Evolutionary conservation across 768 basidiomycete species (phyloP), one percentile per base, ranked within the genome.

Genomic region (Lactarius quietus): DNA sequence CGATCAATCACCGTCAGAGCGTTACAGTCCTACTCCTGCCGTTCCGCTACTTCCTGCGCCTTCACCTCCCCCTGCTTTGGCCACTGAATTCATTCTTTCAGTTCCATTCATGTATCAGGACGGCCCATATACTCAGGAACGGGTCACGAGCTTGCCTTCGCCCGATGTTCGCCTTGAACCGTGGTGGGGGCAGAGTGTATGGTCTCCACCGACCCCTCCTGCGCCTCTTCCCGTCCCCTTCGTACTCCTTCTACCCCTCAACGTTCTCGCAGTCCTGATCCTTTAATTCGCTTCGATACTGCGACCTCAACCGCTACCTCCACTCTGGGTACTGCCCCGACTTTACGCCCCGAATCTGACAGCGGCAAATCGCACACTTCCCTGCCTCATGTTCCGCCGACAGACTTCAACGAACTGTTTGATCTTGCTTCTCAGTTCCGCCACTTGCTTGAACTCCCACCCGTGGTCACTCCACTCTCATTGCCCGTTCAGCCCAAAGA

Each of bases 341-440:
- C 29, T 39, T 20, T 59, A 14, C 33, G 28, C 15, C 28, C 58
- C 17, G 36, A 66, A 43, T 54, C 58, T 8, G 64, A 53, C 43
- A 31, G 54, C 52, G 55, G 23, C 39, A 41, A 35, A 8, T 57
- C 58, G 20, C 56, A 45, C 3, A n/a, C 53, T n/a, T 62, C 63
- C 5, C 68, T 70, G 26, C 69, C 69, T 41, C 69, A 57, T 29
- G 69, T 70, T 28, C 64, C 59, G 7, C 69, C 69, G 10, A 57
- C 55, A 35, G 69, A 70, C 59, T 68, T 70, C 55, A 62, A 68
- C 31, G 69, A 70, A 36, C 57, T 70, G 18, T 70, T 70, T 31
- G 69, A 70, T 35, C 67, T 70, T 12, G 64, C 69, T 7, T 57
- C 67, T 20, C 67, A 70, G 58, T 70, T 70, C 55, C 69, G 67